Base-by-base conservation (phyloP, 208 protist genomes). In the Acanthamoeba healyi region DNA sequence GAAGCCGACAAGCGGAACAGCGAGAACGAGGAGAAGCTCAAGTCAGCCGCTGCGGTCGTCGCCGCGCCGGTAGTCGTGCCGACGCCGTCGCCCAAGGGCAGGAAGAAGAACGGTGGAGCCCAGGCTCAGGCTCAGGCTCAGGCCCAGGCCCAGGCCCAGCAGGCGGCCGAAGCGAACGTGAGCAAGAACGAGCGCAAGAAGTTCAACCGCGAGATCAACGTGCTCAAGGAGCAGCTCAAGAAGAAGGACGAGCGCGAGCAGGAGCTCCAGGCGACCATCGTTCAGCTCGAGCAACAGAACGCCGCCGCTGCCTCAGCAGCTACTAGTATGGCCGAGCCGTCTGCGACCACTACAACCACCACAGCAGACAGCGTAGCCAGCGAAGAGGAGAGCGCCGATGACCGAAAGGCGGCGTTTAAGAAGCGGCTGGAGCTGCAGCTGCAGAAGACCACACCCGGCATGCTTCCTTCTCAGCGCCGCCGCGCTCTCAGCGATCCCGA, bases 201-300 rank as follows among this genome's bases (percentile, higher is more conserved):
- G 51, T 58, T 63, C 26, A 82, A 93, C 32, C n/a, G 44, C 0
- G 49, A 82, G 67, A 93, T 54, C 42, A 93, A 93, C 36, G 34
- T 5, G 19, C 36, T 54, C 26, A 74, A 82, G 89, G 56, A 91
- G 84, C 34, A 91, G 84, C 84, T 70, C 49, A 91, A 91, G 84
- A 40, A 91, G 56, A 91, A 67, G 51, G 38, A 93, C 15, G 61
- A 93, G 63, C 19, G 79, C 51, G 32, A 82, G 87, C 12, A 81
- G n/a, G 10, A 51, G 26, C 17, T 58, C 26, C 24, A 93, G 65
- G 49, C 29, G 24, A 42, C 29, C 40, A 32, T 86, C 32, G 14
- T 10, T 15, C 81, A 40, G 26, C 44, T 61, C 63, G 63, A 72
- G 63, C 63, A 72, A 29, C 63, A 72, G 19, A 61, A 14, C 26